These are phyloP conservation scores for Microstegium vimineum DNA, from an alignment of 176 grass and related monocot species.

Conservation along the genomic window DNA sequence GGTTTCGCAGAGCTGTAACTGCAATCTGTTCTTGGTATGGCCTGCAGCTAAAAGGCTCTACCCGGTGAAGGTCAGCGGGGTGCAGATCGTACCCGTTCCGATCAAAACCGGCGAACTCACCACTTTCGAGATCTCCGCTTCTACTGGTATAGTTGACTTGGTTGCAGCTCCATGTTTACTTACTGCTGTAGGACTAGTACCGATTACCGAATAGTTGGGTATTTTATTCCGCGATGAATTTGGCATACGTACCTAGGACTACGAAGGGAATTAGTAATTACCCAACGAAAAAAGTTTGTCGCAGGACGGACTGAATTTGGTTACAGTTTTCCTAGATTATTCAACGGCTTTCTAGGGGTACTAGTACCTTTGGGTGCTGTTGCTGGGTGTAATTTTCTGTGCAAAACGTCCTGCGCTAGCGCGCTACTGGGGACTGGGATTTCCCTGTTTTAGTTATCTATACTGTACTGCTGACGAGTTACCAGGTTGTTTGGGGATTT, in stretches of 20 bases:
- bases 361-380: neutral
- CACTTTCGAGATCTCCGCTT: slow-evolving; percentile 71
- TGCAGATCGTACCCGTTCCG: slow-evolving; percentile 71
- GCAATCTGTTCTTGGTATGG: neutral
- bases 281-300: neutral
- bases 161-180: neutral
- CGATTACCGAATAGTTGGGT: neutral
- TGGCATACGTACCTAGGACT: neutral
- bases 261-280: neutral
- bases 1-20: neutral
- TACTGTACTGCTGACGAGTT: neutral
- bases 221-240: neutral
- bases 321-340: neutral
- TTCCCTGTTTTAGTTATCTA: neutral
- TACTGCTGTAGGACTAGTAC: neutral
- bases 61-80: slow-evolving; percentile 68
- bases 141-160: slow-evolving; percentile 37
- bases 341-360: neutral
- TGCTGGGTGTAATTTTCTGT: neutral
- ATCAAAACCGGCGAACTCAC: slow-evolving; percentile 42
- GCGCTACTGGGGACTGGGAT: neutral
- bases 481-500: neutral
- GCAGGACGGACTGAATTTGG: neutral
- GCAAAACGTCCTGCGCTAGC: neutral
- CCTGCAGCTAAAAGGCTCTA: slow-evolving; percentile 61